Evolutionary conservation across 202 grass and related monocot species (phyloP), one percentile per base, ranked within the genome.

Genomic region (Thinopyrum obtusiflorum): DNA sequence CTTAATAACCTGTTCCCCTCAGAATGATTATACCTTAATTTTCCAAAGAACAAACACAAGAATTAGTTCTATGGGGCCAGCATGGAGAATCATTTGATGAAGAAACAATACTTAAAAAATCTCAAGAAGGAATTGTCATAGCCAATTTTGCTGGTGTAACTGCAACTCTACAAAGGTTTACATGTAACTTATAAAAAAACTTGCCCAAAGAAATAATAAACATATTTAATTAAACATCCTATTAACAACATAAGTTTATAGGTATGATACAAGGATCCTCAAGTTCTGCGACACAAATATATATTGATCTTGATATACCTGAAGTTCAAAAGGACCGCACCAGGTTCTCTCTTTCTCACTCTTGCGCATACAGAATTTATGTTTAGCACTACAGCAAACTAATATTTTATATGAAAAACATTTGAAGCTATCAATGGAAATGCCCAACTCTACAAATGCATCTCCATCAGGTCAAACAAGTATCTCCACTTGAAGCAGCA

Each of bases 11-110:
- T 1, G 4, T 67, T 33, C 29, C 4, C 27, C 29, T 33, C 15
- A 15, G 2, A 69, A 36, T 37, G n/a, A 21, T 0, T 21, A 21
- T 21, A 21, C 17, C 18, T 69, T 37, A 4, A 2, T 21, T 69
- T n/a, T 39, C 1, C 18, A 37, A 18, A 21, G 33, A 69, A 37
- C 17, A 69, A 39, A 69, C 66, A 11, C 3, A 69, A 37, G 66
- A 68, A 68, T 11, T 68, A 68, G 9, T 35, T 37, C 66, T 68
- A 36, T 37, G 66, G 66, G 66, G 66, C 4, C 1, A 68, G 2
- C 32, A 68, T 68, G 66, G 66, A n/a, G 66, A 69, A 69, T 36
- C 32, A 69, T 69, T 69, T 69, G 66, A 69, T 69, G 66, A 69
- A 69, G 9, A 69, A 11, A 2, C 9, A 12, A 9, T 69, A 4